These are phyloP conservation scores for Vaccinium vitisidaea DNA, from an alignment of 148 eudicot species.

Conservation along the genomic window DNA sequence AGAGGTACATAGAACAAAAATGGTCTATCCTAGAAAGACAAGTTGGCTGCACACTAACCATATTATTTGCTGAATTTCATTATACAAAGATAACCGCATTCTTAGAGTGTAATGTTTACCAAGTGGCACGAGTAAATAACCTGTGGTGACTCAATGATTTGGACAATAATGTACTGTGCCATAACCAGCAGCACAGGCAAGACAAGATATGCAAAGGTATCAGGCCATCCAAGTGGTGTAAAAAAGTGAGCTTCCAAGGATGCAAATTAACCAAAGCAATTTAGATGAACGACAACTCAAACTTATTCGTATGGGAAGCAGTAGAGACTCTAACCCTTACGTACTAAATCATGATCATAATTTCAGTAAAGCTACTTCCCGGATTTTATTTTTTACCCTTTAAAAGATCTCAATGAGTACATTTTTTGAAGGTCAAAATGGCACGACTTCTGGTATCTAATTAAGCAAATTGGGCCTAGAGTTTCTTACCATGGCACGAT, in stretches of 20 bases:
- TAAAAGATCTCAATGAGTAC: too few species aligned
- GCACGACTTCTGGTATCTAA: too few species aligned
- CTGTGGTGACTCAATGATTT: conserved; percentile 91
- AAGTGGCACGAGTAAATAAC: conserved; percentile 24
- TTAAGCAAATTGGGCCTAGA: too few species aligned
- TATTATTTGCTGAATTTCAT: not conserved
- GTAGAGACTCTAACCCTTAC: too few species aligned
- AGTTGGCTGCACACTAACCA: not conserved
- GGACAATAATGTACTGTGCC: conserved; percentile 75
- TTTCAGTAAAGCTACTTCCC: too few species aligned
- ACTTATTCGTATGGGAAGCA: too few species aligned
- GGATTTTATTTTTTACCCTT: too few species aligned
- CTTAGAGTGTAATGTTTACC: not conserved
- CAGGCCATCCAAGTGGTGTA: conserved; percentile 95
- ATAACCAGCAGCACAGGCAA: conserved; percentile 65
- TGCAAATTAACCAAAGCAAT: not conserved
- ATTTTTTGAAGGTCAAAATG: too few species aligned
- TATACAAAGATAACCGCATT: not conserved
- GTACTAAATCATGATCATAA: too few species aligned
- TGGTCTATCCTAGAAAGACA: not conserved
- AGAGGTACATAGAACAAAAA: not conserved
- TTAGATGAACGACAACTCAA: not conserved
- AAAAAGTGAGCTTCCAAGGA: conserved; percentile 3
- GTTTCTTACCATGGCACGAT: too few species aligned
- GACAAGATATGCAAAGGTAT: conserved; percentile 84